Evolutionary conservation across 306 rosid species (phyloP).

Genomic region (Sindora glabra): DNA sequence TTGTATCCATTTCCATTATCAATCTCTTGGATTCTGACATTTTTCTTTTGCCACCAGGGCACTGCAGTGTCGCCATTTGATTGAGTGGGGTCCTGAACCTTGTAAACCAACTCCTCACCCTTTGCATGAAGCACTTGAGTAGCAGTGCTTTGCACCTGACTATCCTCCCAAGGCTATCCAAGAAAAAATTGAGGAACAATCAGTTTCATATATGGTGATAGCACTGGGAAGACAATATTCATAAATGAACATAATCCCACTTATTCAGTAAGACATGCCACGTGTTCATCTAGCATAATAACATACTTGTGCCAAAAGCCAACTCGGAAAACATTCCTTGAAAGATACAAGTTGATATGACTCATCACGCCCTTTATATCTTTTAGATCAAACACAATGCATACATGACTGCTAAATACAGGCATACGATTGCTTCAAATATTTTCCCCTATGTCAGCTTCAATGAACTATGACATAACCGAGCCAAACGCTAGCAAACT

Average conservation of each 20-base stretch:
- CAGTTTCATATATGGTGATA: slow-evolving; percentile 10
- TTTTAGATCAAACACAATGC: slow-evolving; percentile 2
- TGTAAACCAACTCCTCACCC: slow-evolving; percentile 28
- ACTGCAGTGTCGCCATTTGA: slow-evolving; percentile 39
- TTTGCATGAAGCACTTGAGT: slow-evolving; percentile 38
- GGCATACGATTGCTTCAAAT: not conserved
- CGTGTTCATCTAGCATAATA: too few relatives aligned
- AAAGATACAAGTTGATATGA: not conserved
- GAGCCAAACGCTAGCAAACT: not conserved
- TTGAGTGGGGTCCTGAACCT: slow-evolving; percentile 35
- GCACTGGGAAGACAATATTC: slow-evolving; percentile 7
- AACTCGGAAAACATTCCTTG: not conserved
- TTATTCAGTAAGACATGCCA: not conserved
- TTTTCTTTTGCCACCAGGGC: slow-evolving; percentile 75
- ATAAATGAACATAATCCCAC: not conserved
- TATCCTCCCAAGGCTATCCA: slow-evolving; percentile 76
- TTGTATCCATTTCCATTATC: slow-evolving; percentile 46
- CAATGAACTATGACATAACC: not conserved
- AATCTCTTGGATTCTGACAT: slow-evolving; percentile 55
- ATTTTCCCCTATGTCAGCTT: not conserved
- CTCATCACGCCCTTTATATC: not conserved
- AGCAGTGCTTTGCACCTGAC: slow-evolving; percentile 47
- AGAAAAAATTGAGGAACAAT: slow-evolving; percentile 26
- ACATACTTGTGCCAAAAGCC: too few relatives aligned
- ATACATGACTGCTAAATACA: not conserved